Conservation (phyloP, 2,329 filamentous ascomycete genomes). For the Colletotrichum sp. region DNA sequence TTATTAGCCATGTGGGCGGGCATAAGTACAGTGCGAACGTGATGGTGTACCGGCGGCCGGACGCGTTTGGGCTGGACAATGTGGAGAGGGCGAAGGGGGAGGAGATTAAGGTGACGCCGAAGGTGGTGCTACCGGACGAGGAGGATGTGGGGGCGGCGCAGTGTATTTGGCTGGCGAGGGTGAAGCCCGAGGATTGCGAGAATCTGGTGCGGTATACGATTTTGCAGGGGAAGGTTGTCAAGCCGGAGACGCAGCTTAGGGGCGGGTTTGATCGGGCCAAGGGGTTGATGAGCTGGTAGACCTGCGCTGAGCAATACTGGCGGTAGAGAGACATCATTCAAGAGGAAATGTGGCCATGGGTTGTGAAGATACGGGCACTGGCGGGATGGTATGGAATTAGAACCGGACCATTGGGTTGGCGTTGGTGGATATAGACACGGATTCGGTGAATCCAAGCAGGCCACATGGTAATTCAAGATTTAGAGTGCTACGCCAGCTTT, state of each 20-base stretch:
- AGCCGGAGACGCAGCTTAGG: constrained; percentile 83
- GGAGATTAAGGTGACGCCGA: constrained; percentile 36
- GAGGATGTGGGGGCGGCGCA: constrained; percentile 71
- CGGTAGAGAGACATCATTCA: not conserved
- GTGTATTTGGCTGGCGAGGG: constrained; percentile 90
- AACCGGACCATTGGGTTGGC: not conserved
- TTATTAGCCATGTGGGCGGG: constrained; percentile 94
- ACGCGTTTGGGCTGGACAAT: constrained; percentile 60
- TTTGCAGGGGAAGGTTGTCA: constrained; percentile 91
- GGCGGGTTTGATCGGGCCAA: constrained; percentile 88
- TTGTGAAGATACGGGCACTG: not conserved
- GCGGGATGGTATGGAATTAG: not conserved
- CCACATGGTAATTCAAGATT: not conserved
- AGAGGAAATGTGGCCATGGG: not conserved
- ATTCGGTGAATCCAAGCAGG: not conserved
- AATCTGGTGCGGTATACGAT: constrained; percentile 90
- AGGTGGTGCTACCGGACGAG: constrained; percentile 37
- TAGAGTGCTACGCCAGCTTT: not conserved
- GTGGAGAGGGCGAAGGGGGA: constrained; percentile 42
- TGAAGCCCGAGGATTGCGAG: constrained; percentile 89
- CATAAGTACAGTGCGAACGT: constrained; percentile 97
- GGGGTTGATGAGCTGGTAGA: constrained; percentile 86
- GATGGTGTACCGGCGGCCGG: constrained; percentile 79
- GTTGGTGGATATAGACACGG: not conserved
- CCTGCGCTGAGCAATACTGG: not conserved